phyloP scores from a whole-genome alignment of 495 filamentous ascomycete species.

The Hyaloscypha variabilis region DNA sequence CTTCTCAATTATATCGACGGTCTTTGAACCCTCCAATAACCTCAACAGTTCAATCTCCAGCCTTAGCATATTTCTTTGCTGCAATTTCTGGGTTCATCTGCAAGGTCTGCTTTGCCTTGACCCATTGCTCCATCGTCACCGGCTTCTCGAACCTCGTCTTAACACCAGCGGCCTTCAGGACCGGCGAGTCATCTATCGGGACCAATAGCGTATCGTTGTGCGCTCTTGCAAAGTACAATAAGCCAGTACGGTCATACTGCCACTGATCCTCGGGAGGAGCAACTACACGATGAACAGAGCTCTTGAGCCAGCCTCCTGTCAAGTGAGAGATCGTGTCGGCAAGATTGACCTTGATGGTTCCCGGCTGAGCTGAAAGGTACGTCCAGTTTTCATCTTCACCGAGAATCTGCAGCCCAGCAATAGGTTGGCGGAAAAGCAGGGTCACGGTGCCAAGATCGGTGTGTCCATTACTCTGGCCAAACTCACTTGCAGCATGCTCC shows the following conservation, averaged over 20 bases:
- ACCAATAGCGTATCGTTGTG: slow-evolving; percentile 46
- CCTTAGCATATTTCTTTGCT: slow-evolving; percentile 41
- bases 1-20: slow-evolving; percentile 10
- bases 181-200: slow-evolving; percentile 37
- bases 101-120: slow-evolving; percentile 38
- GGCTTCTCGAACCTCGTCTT: slow-evolving; percentile 34
- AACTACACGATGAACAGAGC: slow-evolving; percentile 54
- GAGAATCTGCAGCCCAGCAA: slow-evolving; percentile 56
- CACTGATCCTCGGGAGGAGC: slow-evolving; percentile 51
- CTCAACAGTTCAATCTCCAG: slow-evolving; percentile 23
- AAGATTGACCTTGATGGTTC: slow-evolving; percentile 54
- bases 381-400: slow-evolving; percentile 46
- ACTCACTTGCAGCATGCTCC: slow-evolving; percentile 44
- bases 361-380: slow-evolving; percentile 48
- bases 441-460: slow-evolving; percentile 59
- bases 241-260: slow-evolving; percentile 47
- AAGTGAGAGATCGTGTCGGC: slow-evolving; percentile 50
- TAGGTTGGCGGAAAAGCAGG: slow-evolving; percentile 56
- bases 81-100: slow-evolving; percentile 47
- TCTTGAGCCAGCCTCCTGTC: slow-evolving; percentile 53
- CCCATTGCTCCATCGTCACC: slow-evolving; percentile 41
- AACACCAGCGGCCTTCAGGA: slow-evolving; percentile 31
- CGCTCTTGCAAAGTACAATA: slow-evolving; percentile 48
- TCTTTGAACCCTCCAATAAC: slow-evolving; percentile 22
- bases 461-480: slow-evolving; percentile 48